Base-by-base conservation (phyloP, 495 filamentous ascomycete genomes). In the Penicillium herquei region DNA sequence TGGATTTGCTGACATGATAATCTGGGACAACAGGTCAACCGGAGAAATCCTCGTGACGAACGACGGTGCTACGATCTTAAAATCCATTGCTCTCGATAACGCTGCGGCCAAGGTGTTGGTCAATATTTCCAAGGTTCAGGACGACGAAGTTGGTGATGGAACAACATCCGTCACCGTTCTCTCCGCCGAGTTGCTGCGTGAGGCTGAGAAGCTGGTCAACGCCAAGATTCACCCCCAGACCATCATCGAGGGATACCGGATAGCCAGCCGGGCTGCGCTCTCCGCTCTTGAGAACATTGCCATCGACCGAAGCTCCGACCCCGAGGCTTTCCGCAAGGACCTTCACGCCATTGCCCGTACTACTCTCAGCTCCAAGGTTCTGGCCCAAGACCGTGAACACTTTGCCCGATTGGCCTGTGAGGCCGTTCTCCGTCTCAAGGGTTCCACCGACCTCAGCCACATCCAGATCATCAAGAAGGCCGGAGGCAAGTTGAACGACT, bases 401-500 rank as follows among this genome's bases (percentile, higher is more conserved):
- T 98, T 98, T 65, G 84, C 94, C 43, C 83, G 86, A 65, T 81
- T 98, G 11, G 93, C 94, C n/a, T 87, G 87, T 51, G 94, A 98
- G 68, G 94, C 95, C 17, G 88, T 98, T 13, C 74, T 98, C 21
- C 83, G 95, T 52, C 78, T 98, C 69, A 88, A 91, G 77, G 91
- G 91, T 14, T 96, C 91, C 7, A 89, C 91, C 40, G 96, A 98
- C 70, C 82, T 98, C 47, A 96, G 90, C 62, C 94, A 98, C 71
- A 98, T 98, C 58, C 94, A 98, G 74, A 89, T 98, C 62, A 98
- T 98, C 78, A 98, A 98, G 81, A 98, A 98, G 79, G 91, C 95
- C 11, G 94, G 94, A 61, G 94, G 94, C 64, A 98, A 97, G 79
- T 82, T 98, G 51, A 91, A 82, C 66, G 94, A 98, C 70, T 98